Evolutionary conservation across 192 early-diverging fungal species (phyloP), one percentile per base, ranked within the genome.

Genomic region (Coemansia sp.): DNA sequence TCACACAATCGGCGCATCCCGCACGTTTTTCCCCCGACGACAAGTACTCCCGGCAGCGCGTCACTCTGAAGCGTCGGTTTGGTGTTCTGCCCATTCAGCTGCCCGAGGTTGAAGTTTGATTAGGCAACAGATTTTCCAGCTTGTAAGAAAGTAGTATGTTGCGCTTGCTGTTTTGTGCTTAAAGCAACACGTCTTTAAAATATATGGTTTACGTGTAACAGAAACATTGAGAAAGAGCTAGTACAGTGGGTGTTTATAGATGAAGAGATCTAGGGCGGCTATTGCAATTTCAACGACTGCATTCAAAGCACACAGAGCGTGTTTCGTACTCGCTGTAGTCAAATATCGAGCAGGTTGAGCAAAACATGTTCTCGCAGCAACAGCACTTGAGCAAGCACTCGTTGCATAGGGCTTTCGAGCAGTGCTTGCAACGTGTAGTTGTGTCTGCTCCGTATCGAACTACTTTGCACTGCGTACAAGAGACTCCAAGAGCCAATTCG

Each of bases 11-110:
- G n/a, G 97, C 97, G 39, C 97, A 99, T 75, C 97, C 97, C 44
- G 96, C 97, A 23, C 94, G 95, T 57, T 99, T 99, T 87, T 99
- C 97, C 33, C 97, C 97, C 56, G 95, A 99, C 78, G 97, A 99
- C 90, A 96, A 97, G 86, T 99, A 89, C 87, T 97, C 95, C 59
- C 92, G 95, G 71, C 95, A 99, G 81, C 90, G 97, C 66, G 94
- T 99, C 21, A 95, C 93, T 24, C 86, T 99, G 72, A 99, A 99
- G 90, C 93, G 91, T 64, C 90, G 97, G 62, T 97, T 93, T 76
- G 92, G 93, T 34, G 74, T 97, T 44, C 87, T 98, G 56, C 90
- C 88, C 35, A 89, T 88, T 30, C 90, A 92, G 86, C 88, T 78
- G 73, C 39, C 71, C 23, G 71, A 76, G 57, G 76, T 82, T 61